Evolutionary conservation across 495 filamentous ascomycete species (phyloP).

Genomic region (Aspergillus cavernicola): DNA sequence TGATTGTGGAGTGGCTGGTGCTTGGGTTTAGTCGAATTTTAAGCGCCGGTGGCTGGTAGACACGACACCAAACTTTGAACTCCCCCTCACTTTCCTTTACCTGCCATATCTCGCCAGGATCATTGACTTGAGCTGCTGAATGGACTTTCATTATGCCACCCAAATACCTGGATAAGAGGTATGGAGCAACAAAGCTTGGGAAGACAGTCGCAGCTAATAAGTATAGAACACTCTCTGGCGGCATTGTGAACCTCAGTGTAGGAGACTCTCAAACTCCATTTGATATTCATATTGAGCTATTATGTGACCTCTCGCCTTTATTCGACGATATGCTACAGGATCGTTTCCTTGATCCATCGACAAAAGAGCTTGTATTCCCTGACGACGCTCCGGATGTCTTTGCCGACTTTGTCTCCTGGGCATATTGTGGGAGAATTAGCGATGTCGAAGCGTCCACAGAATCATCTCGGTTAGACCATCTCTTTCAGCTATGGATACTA

Average conservation of each 20-base stretch:
- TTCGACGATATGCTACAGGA: neutral
- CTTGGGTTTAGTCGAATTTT: too few relatives aligned
- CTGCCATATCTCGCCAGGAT: too few relatives aligned
- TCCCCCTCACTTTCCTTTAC: too few relatives aligned
- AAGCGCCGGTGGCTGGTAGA: too few relatives aligned
- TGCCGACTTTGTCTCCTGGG: slow-evolving; percentile 1
- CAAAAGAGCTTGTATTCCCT: neutral
- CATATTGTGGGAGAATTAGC: neutral
- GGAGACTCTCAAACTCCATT: neutral
- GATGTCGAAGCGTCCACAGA: neutral
- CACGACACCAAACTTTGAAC: too few relatives aligned
- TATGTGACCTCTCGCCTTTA: neutral
- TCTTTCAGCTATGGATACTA: neutral
- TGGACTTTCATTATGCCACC: neutral
- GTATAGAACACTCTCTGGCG: neutral
- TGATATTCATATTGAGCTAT: slow-evolving; percentile 1
- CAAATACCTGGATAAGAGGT: neutral
- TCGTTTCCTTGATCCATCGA: neutral
- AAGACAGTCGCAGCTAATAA: neutral
- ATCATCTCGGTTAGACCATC: neutral
- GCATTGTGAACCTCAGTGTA: slow-evolving; percentile 2
- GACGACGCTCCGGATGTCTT: neutral
- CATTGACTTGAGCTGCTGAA: too few relatives aligned
- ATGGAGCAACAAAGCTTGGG: neutral
- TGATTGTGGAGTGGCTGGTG: too few relatives aligned